Conservation (phyloP, 305 asterid species). For the Fraxinus xanthoxyloides region DNA sequence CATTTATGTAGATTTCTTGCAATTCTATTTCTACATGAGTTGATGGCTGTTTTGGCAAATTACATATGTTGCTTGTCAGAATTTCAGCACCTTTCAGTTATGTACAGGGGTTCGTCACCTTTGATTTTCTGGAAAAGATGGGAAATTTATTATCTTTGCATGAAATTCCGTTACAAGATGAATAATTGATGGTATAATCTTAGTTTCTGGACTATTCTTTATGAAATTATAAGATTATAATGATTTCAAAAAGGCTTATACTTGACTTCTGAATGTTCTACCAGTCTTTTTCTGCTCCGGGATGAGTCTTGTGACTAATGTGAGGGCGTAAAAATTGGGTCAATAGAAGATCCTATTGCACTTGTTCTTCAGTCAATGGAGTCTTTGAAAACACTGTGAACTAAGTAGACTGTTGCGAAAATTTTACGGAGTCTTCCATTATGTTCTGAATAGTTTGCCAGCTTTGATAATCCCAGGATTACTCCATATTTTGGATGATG, state of each 20-base stretch:
- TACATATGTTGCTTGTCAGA: neutral
- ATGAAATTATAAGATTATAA: conserved; percentile 15
- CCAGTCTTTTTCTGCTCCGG: neutral
- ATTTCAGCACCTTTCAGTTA: neutral
- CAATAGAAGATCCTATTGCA: neutral
- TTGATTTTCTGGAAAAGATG: conserved; percentile 5
- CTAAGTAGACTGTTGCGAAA: neutral
- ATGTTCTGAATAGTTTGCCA: neutral
- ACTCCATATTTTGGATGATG: neutral
- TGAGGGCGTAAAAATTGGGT: conserved; percentile 7
- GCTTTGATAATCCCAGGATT: neutral
- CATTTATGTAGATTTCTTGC: conserved; percentile 32
- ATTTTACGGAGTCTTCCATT: neutral
- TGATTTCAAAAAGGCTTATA: neutral
- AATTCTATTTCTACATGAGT: conserved; percentile 23
- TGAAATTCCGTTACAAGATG: conserved; percentile 1
- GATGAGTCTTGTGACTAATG: neutral
- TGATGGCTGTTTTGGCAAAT: conserved; percentile 27
- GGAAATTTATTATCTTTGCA: neutral
- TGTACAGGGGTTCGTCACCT: conserved; percentile 27
- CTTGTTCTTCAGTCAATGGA: neutral
- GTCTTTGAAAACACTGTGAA: neutral
- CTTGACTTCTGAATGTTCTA: conserved; percentile 6
- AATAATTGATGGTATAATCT: neutral
- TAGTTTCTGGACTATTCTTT: conserved; percentile 5